Evolutionary conservation across 1,139 yeast species (phyloP), one percentile per base, ranked within the genome.

Genomic region (Pneumocystis canis): DNA sequence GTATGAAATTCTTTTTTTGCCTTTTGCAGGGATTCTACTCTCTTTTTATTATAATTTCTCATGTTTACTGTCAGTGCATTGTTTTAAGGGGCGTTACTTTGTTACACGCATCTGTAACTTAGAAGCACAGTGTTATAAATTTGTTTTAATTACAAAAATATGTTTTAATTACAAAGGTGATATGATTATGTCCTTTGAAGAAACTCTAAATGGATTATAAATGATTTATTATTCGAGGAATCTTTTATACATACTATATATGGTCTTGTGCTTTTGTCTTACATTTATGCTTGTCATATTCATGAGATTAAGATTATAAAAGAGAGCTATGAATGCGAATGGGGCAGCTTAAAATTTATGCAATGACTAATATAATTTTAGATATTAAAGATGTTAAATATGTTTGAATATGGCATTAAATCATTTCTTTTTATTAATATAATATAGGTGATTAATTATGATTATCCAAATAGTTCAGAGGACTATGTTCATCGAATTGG

Each of bases 381-480:
- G 97, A 92, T 78, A 98, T 92, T 77, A 92, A 92, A 81, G 97
- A 97, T 75, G 89, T 92, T 73, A 85, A 90, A 70, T 85, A 80
- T 72, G 98, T 47, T 47, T 47, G 30, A 20, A 11, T 20, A 47
- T 25, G 31, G n/a, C 11, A 47, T 47, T 47, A 9, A 25, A 1
- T 47, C 25, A 5, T 5, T 47, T 47, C 30, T 18, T 28, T 41
- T 47, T 18, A 25, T 47, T 47, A 47, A 47, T 25, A 25, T 47
- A 25, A 11, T 25, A 25, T 47, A 47, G 54, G 54, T 92, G 66
- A 82, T 92, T 74, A 92, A 92, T 84, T 89, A 82, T 73, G 98
- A 92, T 76, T 90, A 90, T 89, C 97, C 98, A 72, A 89, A 89
- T 77, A 92, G 90, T 79, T 87, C 89, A 74, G 98, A 92, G 64